Evolutionary conservation across 2,329 filamentous ascomycete species (phyloP).

Genomic region (Metarhizium album): DNA sequence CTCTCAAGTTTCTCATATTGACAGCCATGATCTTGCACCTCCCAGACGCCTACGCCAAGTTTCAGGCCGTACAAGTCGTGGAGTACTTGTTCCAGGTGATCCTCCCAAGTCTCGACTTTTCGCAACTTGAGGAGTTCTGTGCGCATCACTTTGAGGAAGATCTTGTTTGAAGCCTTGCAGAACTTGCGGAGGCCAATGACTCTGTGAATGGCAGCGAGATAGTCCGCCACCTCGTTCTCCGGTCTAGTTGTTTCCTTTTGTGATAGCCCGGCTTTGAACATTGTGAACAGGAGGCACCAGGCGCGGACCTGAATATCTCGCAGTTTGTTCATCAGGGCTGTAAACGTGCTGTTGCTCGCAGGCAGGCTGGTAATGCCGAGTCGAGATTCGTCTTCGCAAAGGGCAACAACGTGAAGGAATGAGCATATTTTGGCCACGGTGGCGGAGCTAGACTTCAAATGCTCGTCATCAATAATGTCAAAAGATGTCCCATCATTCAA

Average conservation of each 20-base stretch:
- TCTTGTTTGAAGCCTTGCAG: conserved; percentile 76
- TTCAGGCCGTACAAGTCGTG: conserved; percentile 76
- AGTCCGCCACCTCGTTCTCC: conserved; percentile 65
- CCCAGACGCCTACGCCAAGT: conserved; percentile 55
- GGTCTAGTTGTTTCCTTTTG: conserved; percentile 47
- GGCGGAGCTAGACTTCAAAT: conserved; percentile 61
- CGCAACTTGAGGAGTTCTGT: conserved; percentile 70
- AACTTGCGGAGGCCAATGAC: conserved; percentile 73
- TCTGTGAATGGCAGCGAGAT: conserved; percentile 71
- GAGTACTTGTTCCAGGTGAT: conserved; percentile 75
- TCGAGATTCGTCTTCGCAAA: conserved; percentile 79
- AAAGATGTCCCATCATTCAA: conserved; percentile 60
- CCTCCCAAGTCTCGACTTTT: conserved; percentile 71
- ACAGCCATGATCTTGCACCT: conserved; percentile 71
- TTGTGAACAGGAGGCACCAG: conserved; percentile 78
- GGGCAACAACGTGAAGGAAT: conserved; percentile 66
- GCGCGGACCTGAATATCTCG: conserved; percentile 79
- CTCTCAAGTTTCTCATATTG: conserved; percentile 67
- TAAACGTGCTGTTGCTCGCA: conserved; percentile 43
- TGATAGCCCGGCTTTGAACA: conserved; percentile 70
- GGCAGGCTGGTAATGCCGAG: conserved; percentile 60
- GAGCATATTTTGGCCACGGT: conserved; percentile 62
- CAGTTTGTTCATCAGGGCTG: conserved; percentile 51
- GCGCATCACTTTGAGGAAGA: conserved; percentile 82
- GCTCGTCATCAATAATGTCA: conserved; percentile 73